Evolutionary conservation across 129 eudicot genomes (phyloP).

Genomic region (Flaveria brownii): DNA sequence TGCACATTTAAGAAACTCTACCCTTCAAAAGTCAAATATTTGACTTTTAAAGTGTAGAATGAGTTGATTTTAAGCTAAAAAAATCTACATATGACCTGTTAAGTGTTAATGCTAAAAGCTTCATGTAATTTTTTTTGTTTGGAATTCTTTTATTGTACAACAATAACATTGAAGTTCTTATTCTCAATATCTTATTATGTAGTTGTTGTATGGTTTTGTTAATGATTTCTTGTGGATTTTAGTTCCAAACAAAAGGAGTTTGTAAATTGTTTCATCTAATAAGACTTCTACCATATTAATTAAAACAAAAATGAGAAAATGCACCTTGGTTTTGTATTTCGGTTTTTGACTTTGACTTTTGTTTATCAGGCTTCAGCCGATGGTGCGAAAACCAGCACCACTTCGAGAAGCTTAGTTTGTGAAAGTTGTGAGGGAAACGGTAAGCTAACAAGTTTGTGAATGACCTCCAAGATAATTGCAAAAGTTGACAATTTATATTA

Average conservation of each 20-base stretch:
- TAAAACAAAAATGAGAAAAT: neutral
- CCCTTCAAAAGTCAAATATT: neutral
- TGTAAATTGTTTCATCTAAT: neutral
- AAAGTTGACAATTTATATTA: neutral
- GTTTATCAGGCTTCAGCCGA: conserved; percentile 49
- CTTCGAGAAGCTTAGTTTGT: conserved; percentile 56
- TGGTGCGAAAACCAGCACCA: conserved; percentile 16
- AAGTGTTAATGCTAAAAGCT: neutral
- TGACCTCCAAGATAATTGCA: neutral
- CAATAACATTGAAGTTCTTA: neutral
- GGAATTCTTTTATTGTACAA: neutral
- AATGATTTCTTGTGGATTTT: neutral
- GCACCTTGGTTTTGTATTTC: neutral
- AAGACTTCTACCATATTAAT: neutral
- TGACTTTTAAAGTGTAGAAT: neutral
- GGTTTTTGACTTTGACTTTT: neutral
- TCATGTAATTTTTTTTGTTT: neutral
- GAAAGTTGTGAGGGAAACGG: conserved; percentile 78
- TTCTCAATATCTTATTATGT: neutral
- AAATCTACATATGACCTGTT: neutral
- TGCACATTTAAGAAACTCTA: neutral
- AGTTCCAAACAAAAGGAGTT: neutral
- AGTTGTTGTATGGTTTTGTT: conserved; percentile 1
- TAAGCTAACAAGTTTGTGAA: conserved; percentile 31
- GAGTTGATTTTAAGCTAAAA: neutral